Evolutionary conservation across 495 filamentous ascomycete species (phyloP), one percentile per base, ranked within the genome.

Genomic region (Tetracladium setigerum): DNA sequence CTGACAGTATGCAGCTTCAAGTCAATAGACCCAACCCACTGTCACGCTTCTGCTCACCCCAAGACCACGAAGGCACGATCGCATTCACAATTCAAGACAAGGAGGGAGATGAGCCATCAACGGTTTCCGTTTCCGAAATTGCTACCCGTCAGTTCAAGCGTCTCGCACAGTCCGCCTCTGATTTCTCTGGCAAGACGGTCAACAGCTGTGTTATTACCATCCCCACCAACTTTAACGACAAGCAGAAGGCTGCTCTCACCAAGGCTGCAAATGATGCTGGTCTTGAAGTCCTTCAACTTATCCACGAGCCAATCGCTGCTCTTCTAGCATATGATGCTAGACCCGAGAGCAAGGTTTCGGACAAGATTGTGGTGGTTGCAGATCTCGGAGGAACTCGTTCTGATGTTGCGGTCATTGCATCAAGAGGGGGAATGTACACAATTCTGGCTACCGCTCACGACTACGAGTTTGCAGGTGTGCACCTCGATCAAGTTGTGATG

Each of bases 371-470:
- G 44, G 84, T 97, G 1, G 90, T 97, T 14, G 92, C 87, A 22
- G 92, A 98, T 55, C 72, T 98, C 24, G 92, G 92, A 57, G 92
- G 89, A 42, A 96, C 86, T 19, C 81, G 92, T 32, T 95, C 88
- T 22, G 92, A 98, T 66, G 83, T 94, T 38, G 79, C 91, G 13
- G 86, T 98, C 38, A 69, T 98, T 52, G 85, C 89, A 41, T 91
- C 81, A 59, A 81, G 91, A 63, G 87, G 91, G 38, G 92, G 92
- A 54, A 92, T 97, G 74, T 97, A 98, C 77, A 95, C 87, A 39
- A 83, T 95, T 54, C 76, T 98, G 12, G 89, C 94, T 4, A 95
- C 91, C 30, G 80, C 82, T 12, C 92, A 98, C 67, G 92, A 98
- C 72, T 95, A 94, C 64, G 88, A 95, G 60, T 83, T 87, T 48